Conservation (phyloP, 371 early-diverging fungal species). For the Apophysomyces trapeziformis region DNA sequence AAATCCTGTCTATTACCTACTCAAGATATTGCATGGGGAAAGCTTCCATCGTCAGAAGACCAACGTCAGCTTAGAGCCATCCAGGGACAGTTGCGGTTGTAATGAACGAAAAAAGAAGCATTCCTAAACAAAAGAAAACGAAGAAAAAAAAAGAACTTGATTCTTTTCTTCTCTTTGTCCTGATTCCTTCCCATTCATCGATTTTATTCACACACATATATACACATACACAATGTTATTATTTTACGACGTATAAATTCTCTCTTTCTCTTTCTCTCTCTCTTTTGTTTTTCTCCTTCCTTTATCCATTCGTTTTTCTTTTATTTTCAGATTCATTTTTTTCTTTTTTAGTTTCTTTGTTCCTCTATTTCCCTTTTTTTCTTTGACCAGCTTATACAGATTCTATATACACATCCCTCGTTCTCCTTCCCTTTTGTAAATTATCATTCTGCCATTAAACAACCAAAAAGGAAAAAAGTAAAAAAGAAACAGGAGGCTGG, state of each 20-base stretch:
- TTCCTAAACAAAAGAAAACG: conserved; percentile 13
- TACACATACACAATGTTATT: background rate
- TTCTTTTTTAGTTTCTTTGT: background rate
- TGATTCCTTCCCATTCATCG: background rate
- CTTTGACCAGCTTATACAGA: background rate
- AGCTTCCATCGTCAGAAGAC: conserved; percentile 51
- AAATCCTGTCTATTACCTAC: conserved; percentile 28
- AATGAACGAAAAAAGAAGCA: conserved; percentile 7
- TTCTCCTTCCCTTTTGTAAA: conserved; percentile 1
- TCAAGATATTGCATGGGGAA: conserved; percentile 53
- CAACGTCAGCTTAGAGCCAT: conserved; percentile 49
- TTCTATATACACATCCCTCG: background rate
- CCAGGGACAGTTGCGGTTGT: conserved; percentile 35
- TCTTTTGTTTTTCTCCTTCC: no score
- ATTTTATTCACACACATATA: background rate
- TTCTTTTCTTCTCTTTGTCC: conserved; percentile 4
- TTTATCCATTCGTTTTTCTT: no score
- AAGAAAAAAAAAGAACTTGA: background rate
- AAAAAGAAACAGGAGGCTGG: conserved; percentile 7
- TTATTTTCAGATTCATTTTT: background rate
- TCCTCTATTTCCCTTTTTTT: background rate
- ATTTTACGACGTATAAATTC: no score
- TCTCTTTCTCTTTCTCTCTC: no score
- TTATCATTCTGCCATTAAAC: conserved; percentile 9
- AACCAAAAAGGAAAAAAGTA: background rate